A percentile compares a stretch with the other conserved stretches of the same genome.
These are phyloP conservation scores for Trametes sanguinea DNA, from an alignment of 768 basidiomycete genomes.

Conservation along the genomic window DNA sequence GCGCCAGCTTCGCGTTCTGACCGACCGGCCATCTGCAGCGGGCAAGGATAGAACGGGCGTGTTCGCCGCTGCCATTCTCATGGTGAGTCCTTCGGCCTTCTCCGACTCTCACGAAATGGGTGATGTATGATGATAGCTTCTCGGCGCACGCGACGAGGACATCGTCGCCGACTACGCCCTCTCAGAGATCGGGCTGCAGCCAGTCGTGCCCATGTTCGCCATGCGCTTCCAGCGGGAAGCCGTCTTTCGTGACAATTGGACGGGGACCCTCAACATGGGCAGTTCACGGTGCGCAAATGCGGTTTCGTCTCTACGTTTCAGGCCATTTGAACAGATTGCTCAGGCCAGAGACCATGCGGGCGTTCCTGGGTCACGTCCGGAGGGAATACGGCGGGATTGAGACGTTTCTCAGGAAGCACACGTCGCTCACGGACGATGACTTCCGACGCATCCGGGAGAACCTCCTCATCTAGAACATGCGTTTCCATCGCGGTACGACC, in stretches of 20 bases:
- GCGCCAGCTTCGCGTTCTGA: not conserved
- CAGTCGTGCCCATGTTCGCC: conserved; percentile 34
- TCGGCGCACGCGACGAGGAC: conserved; percentile 42
- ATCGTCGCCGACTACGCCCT: conserved; percentile 45
- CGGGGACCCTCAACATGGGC: conserved; percentile 39
- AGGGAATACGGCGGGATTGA: conserved; percentile 42
- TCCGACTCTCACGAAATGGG: not conserved
- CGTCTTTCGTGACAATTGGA: conserved; percentile 37
- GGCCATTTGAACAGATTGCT: too few relatives aligned
- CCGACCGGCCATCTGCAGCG: conserved; percentile 27
- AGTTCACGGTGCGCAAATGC: conserved; percentile 34
- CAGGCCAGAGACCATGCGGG: conserved; percentile 42
- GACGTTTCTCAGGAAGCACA: conserved; percentile 35
- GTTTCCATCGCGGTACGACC: not conserved
- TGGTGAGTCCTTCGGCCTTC: conserved; percentile 26
- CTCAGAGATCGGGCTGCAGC: conserved; percentile 41
- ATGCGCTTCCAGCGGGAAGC: conserved; percentile 35
- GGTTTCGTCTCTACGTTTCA: not conserved
- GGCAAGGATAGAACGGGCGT: conserved; percentile 49
- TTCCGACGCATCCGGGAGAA: conserved; percentile 26
- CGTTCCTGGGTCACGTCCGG: conserved; percentile 35
- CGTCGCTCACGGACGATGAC: conserved; percentile 37
- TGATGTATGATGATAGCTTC: conserved; percentile 33
- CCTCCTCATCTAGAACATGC: conserved; percentile 10
- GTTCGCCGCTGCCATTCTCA: conserved; percentile 38